Base-by-base conservation (phyloP, 805 yeast genomes). In the Millerozyma acaciae region DNA sequence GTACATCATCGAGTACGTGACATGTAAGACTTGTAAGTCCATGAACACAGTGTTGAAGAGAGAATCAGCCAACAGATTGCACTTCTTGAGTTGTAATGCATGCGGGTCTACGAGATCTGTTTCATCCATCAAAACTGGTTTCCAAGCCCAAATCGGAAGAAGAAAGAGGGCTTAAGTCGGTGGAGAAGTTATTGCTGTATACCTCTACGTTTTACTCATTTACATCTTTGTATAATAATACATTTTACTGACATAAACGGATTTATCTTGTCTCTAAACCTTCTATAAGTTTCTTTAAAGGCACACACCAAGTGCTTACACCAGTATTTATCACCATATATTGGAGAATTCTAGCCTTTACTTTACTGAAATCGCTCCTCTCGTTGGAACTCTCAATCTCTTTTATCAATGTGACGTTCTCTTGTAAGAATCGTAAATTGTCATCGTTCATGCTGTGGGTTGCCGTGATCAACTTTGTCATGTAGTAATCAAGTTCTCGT, bases 91-190 rank as follows among this genome's bases (percentile, higher is more conserved):
- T 53, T 93, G 99, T 75, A 88, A 89, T 60, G 85, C 95, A 37
- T 93, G 99, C 76, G 98, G 98, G 48, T 85, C 96, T 30, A 80
- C 97, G 30, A 83, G 96, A 70, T 88, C 97, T 32, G 99, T 93
- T 37, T 79, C 93, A 48, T 87, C 96, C 29, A 93, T 93, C 66
- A 93, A 94, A 79, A 86, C 97, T 31, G 99, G 99, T 83, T 93
- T 86, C 95, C 96, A 89, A 73, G 99, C 98, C 50, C 90, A 85
- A 57, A 80, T 86, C 53, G 95, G 95, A 50, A 82, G 84, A 65
- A 84, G 90, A 80, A 84, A 79, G 78, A 83, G 71, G 65, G 69
- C 47, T 37, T 57, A 46, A 34, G 16, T 16, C 22, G 38, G 14
- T 25, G 15, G 28, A 14, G 28, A 15, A n/a, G n/a, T n/a, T n/a